Conservation (phyloP, 352 stramenopile species). For the Phytophthora megakarya region DNA sequence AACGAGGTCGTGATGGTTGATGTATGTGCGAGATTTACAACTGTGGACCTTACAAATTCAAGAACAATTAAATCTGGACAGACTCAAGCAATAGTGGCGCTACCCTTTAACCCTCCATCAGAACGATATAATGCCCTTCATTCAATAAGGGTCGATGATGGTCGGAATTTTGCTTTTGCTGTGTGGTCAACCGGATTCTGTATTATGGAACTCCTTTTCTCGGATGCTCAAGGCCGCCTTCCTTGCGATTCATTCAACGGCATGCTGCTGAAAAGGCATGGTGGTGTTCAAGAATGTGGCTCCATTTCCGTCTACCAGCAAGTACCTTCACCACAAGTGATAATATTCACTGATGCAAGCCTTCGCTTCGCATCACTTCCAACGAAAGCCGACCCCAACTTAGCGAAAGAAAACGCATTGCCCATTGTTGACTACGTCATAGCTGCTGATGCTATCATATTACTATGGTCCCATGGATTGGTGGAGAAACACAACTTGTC, state of each 20-base stretch:
- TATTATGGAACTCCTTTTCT: conserved; percentile 43
- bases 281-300: background rate
- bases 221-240: conserved; percentile 29
- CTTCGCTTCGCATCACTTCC: conserved; percentile 29
- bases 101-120: conserved; percentile 35
- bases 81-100: conserved; percentile 4
- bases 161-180: conserved; percentile 35
- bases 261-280: conserved; percentile 30
- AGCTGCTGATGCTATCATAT: conserved; percentile 29
- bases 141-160: conserved; percentile 12
- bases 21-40: conserved; percentile 33
- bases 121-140: conserved; percentile 44
- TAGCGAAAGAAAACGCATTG: background rate
- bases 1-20: conserved; percentile 37
- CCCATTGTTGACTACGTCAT: conserved; percentile 33
- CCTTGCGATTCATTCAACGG: conserved; percentile 23
- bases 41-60: conserved; percentile 11
- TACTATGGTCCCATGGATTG: conserved; percentile 41
- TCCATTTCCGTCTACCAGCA: conserved; percentile 39
- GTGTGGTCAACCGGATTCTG: conserved; percentile 50
- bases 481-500: conserved; percentile 34
- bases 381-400: background rate
- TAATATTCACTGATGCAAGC: conserved; percentile 30
- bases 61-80: background rate
- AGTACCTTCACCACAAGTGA: conserved; percentile 33